Evolutionary conservation across 2,329 filamentous ascomycete species (phyloP).

Genomic region (Macrophomina phaseolina): DNA sequence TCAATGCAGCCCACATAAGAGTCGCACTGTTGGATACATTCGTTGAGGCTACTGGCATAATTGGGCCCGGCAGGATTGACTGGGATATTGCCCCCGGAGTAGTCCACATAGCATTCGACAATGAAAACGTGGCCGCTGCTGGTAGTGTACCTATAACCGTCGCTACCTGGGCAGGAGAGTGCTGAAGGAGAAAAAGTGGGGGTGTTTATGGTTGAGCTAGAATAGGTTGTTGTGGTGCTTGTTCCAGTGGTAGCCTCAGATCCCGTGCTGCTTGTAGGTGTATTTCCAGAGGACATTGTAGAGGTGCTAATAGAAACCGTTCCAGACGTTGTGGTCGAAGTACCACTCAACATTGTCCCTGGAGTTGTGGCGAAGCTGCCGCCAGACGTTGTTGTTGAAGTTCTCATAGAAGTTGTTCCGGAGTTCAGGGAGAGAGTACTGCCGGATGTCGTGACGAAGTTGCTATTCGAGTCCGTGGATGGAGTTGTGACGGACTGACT

Average conservation of each 20-base stretch:
- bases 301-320: no score
- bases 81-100: slow-evolving; percentile 3
- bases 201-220: background rate
- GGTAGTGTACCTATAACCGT: background rate
- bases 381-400: no score
- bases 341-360: no score
- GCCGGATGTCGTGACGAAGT: no score
- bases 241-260: background rate
- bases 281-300: no score
- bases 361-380: no score
- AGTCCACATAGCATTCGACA: slow-evolving; percentile 4
- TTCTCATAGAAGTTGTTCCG: no score
- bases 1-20: background rate
- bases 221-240: background rate
- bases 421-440: no score
- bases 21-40: background rate
- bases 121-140: background rate
- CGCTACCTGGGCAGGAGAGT: background rate
- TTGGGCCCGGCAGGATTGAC: background rate
- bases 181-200: background rate
- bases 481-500: background rate
- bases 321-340: no score
- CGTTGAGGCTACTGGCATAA: background rate
- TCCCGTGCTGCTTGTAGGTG: background rate
- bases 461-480: no score